Evolutionary conservation across 2,329 filamentous ascomycete genomes (phyloP), one percentile per base, ranked within the genome.

Genomic region (Macrophomina pseudophaseolina): DNA sequence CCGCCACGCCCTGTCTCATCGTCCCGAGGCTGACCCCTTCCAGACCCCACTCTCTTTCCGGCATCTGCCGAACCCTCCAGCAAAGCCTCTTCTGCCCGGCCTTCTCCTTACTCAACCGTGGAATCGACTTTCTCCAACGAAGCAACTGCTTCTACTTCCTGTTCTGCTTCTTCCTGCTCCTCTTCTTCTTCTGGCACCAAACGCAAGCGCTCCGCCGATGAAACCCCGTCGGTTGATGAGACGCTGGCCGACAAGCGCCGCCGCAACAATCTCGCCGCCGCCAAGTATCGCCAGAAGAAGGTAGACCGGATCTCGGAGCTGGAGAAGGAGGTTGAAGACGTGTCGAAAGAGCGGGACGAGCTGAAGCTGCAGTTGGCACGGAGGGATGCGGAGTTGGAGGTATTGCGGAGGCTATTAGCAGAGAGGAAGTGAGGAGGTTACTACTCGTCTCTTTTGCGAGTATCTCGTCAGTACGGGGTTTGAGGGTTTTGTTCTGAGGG

Each of bases 271-370:
- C 83, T 90, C 68, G 89, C 90, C n/a, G 90, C 90, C 35, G 85
- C 88, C 68, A 88, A 89, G 68, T 91, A 91, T 74, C 87, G 90
- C 32, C 89, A 91, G 75, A 90, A 90, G 75, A 86, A 88, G 53
- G 83, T 91, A 40, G 89, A 91, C 71, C 87, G 88, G 68, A 86
- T 91, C 75, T 79, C 78, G 32, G 85, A 87, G 68, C 82, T 92
- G 38, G 89, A 91, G 75, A 76, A 79, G 8, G 84, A 86, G 23
- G 79, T 92, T 49, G 84, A 83, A 54, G 82, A 85, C 51, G 84
- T 88, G 73, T 85, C 85, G 67, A 76, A 82, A 56, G 89, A 91
- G 73, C 80, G 88, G 18, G 89, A 92, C 71, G 87, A 87, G 16
- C 75, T 91, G 71, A 85, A 84, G 65, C 78, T 91, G 64, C 83